A percentile compares a stretch with the other conserved stretches of the same genome.
Conservation (phyloP, 169 alveolate genomes). For the Plasmodium inui region DNA sequence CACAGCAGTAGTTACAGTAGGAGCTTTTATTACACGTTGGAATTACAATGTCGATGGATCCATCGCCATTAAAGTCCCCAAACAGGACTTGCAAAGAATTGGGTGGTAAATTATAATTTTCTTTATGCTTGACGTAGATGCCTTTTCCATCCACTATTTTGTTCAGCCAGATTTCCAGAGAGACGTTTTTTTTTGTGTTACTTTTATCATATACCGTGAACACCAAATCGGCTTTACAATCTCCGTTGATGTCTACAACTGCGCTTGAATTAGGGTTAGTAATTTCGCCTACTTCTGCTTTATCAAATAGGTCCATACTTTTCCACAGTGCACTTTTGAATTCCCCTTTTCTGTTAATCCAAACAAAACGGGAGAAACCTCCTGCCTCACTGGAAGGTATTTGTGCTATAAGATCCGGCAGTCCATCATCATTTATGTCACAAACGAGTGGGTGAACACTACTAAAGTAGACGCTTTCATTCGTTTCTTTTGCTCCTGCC, state of each 20-base stretch:
- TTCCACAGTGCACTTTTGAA: constrained; percentile 77
- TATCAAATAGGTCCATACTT: constrained; percentile 61
- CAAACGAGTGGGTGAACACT: constrained; percentile 85
- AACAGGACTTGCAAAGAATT: constrained; percentile 82
- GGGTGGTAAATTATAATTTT: constrained; percentile 74
- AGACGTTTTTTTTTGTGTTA: not conserved
- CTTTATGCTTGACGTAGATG: constrained; percentile 38
- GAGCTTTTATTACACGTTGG: constrained; percentile 83
- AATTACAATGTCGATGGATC: constrained; percentile 84
- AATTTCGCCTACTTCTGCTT: constrained; percentile 74
- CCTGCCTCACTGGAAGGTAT: constrained; percentile 49
- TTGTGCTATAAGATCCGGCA: constrained; percentile 83
- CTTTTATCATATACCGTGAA: constrained; percentile 79
- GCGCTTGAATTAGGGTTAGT: constrained; percentile 88
- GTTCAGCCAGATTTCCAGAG: constrained; percentile 78
- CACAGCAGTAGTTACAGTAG: constrained; percentile 72
- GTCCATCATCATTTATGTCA: constrained; percentile 89
- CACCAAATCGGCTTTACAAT: constrained; percentile 89
- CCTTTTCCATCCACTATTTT: constrained; percentile 55
- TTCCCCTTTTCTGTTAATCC: constrained; percentile 78
- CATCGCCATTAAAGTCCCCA: constrained; percentile 88
- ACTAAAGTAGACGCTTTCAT: constrained; percentile 71
- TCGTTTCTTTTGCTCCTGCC: not conserved
- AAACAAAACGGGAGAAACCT: constrained; percentile 75
- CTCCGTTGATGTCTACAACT: constrained; percentile 89